Percentiles rank a stretch among this genome's conserved stretches.
Evolutionary conservation across 495 filamentous ascomycete species (phyloP).

Genomic region (Penicillium ochrochloron): DNA sequence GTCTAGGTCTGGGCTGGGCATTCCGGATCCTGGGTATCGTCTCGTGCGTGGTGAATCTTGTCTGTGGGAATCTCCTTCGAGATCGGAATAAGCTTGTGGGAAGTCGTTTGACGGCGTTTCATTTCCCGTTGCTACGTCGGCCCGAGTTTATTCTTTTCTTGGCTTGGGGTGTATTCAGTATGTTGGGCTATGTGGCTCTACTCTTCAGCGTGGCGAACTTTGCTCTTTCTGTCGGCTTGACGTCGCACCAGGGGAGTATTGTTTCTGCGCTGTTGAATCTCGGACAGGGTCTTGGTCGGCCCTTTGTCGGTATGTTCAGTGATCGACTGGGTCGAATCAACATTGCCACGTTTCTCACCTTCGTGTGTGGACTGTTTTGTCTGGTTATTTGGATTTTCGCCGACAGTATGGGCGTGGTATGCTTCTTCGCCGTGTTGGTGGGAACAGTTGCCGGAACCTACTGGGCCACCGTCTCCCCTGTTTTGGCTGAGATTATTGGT

Average conservation of each 20-base stretch:
- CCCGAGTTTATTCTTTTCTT: slow-evolving; percentile 67
- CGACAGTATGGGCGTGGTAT: slow-evolving; percentile 65
- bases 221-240: slow-evolving; percentile 67
- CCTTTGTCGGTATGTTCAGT: slow-evolving; percentile 73
- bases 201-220: slow-evolving; percentile 80
- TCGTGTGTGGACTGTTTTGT: slow-evolving; percentile 66
- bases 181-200: slow-evolving; percentile 77
- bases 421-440: slow-evolving; percentile 72
- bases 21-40: slow-evolving; percentile 74
- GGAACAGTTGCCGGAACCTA: slow-evolving; percentile 74
- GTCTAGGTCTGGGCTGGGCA: slow-evolving; percentile 68
- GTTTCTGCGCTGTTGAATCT: slow-evolving; percentile 76
- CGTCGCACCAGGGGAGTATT: slow-evolving; percentile 67
- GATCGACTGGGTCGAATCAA: slow-evolving; percentile 76
- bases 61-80: slow-evolving; percentile 63
- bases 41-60: slow-evolving; percentile 65
- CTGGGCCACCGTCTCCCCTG: slow-evolving; percentile 72
- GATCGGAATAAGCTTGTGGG: slow-evolving; percentile 74
- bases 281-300: slow-evolving; percentile 70
- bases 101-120: slow-evolving; percentile 65
- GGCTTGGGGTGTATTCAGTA: slow-evolving; percentile 69
- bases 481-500: slow-evolving; percentile 79
- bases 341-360: slow-evolving; percentile 65
- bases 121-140: slow-evolving; percentile 62
- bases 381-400: slow-evolving; percentile 78